Conservation (phyloP, 768 basidiomycete species). For the Rickenella mellea region DNA sequence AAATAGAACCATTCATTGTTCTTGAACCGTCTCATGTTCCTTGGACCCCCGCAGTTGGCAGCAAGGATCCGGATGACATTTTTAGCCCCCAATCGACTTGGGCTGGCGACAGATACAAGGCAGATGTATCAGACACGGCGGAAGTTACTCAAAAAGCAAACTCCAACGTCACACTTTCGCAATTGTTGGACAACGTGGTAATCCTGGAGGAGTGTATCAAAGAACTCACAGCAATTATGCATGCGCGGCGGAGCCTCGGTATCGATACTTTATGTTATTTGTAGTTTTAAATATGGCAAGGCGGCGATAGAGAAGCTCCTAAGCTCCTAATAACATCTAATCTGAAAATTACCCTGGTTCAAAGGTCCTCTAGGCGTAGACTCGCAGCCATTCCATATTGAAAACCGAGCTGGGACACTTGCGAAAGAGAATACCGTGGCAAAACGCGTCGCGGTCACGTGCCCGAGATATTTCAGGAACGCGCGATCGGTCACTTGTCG, state of each 20-base stretch:
- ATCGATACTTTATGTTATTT: slow-evolving; percentile 76
- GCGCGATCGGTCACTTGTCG: too few species aligned
- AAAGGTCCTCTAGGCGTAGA: too few species aligned
- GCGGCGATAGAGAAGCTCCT: too few species aligned
- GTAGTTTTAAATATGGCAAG: too few species aligned
- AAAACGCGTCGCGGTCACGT: background rate
- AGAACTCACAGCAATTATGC: slow-evolving; percentile 79
- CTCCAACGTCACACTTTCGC: slow-evolving; percentile 62
- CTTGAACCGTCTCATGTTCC: slow-evolving; percentile 47
- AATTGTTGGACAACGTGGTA: slow-evolving; percentile 86
- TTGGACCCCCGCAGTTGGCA: slow-evolving; percentile 52
- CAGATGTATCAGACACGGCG: slow-evolving; percentile 11
- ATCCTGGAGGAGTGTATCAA: slow-evolving; percentile 93
- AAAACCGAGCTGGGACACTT: too few species aligned
- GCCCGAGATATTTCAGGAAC: too few species aligned
- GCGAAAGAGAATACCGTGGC: too few species aligned
- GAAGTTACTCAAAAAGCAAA: slow-evolving; percentile 14
- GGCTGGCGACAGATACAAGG: slow-evolving; percentile 28
- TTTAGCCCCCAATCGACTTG: slow-evolving; percentile 42
- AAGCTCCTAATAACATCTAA: too few species aligned
- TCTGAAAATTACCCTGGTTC: too few species aligned
- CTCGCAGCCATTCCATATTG: too few species aligned
- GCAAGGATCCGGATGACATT: slow-evolving; percentile 60
- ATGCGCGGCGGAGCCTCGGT: slow-evolving; percentile 74
- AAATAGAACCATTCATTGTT: slow-evolving; percentile 61